These are phyloP conservation scores for Thermothielavioides terrestris DNA, from an alignment of 495 filamentous ascomycete genomes.

Conservation along the genomic window DNA sequence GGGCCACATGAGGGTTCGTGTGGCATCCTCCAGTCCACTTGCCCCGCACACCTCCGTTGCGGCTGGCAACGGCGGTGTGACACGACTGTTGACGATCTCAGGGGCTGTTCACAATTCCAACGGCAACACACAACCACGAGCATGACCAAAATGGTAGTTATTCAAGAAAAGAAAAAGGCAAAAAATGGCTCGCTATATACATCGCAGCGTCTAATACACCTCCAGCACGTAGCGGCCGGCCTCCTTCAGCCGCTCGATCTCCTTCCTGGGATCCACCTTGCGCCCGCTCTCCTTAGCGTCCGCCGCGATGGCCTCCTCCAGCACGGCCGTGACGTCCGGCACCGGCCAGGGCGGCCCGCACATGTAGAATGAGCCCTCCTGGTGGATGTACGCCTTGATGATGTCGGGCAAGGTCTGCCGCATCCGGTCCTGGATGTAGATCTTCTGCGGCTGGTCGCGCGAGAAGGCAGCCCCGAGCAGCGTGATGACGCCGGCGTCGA, in stretches of 20 bases:
- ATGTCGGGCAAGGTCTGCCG: conserved; percentile 78
- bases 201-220: conserved; percentile 59
- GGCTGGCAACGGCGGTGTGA: neutral
- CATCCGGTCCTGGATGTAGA: conserved; percentile 99
- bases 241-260: conserved; percentile 96
- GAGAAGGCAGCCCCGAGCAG: conserved; percentile 91
- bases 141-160: neutral
- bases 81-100: neutral
- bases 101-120: neutral
- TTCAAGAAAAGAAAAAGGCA: neutral
- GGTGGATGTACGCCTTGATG: conserved; percentile 75
- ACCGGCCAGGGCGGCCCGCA: conserved; percentile 98
- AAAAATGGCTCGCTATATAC: neutral
- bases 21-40: no score
- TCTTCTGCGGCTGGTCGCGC: conserved; percentile 94
- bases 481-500: conserved; percentile 90
- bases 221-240: conserved; percentile 88
- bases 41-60: conserved; percentile 5
- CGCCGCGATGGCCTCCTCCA: conserved; percentile 83
- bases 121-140: neutral
- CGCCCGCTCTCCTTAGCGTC: conserved; percentile 60
- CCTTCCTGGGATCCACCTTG: conserved; percentile 82
- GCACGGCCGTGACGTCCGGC: conserved; percentile 89
- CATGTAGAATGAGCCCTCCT: conserved; percentile 90
- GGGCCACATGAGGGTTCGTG: no score